Percentiles rank a stretch among this genome's conserved stretches.
These are phyloP conservation scores for Penicillium brasilianum DNA, from an alignment of 2,329 filamentous ascomycete genomes.

Conservation along the genomic window DNA sequence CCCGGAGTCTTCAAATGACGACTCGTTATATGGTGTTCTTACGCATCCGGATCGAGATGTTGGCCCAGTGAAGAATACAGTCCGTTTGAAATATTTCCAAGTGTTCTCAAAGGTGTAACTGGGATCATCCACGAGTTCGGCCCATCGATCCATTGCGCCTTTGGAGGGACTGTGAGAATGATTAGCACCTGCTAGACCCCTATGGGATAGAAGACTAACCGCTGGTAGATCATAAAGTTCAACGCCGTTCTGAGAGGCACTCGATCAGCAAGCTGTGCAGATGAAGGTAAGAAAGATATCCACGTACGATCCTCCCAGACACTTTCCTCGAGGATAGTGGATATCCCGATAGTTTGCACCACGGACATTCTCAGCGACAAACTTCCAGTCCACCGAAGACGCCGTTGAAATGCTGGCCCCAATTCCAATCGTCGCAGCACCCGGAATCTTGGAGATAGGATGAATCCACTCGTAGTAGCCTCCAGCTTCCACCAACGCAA, in stretches of 20 bases:
- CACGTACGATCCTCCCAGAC: conserved; percentile 38
- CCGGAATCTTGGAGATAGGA: conserved; percentile 57
- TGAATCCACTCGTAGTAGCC: conserved; percentile 60
- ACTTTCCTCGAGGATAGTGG: conserved; percentile 38
- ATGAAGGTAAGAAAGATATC: not conserved
- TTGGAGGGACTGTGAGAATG: conserved; percentile 28
- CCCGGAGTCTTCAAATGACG: conserved; percentile 36
- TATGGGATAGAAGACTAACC: conserved; percentile 18
- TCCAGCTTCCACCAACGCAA: conserved; percentile 48
- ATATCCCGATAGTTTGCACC: conserved; percentile 50
- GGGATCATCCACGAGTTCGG: conserved; percentile 38
- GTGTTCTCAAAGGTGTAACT: conserved; percentile 40
- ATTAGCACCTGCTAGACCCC: not conserved
- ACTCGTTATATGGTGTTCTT: conserved; percentile 32
- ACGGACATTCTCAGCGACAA: conserved; percentile 53
- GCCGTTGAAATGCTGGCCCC: conserved; percentile 26
- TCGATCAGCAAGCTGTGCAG: not conserved
- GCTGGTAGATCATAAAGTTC: conserved; percentile 44
- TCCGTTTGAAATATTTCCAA: conserved; percentile 38
- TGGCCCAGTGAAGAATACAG: conserved; percentile 36
- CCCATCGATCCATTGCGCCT: conserved; percentile 39
- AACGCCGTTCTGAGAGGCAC: conserved; percentile 32
- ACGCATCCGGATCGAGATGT: conserved; percentile 25
- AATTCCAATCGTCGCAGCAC: conserved; percentile 28
- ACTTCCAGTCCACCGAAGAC: conserved; percentile 59